phyloP scores from a whole-genome alignment of 2,329 filamentous ascomycete genomes.

The Neopestalotiopsis sp. region DNA sequence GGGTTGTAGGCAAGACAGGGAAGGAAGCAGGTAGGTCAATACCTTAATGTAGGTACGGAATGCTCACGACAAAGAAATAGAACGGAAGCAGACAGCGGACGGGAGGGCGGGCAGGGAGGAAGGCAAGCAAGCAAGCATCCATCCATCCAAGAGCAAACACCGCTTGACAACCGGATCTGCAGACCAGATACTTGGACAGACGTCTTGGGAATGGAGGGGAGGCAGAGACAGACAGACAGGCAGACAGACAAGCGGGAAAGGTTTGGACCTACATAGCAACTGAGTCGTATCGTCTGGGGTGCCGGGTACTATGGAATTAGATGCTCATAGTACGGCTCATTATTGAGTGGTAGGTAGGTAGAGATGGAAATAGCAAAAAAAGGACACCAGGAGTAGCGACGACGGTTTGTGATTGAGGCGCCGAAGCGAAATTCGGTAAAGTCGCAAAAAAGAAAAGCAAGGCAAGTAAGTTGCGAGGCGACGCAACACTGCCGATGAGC shows the following conservation, averaged over 20 bases:
- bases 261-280: constrained; percentile 6
- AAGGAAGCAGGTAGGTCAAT: background rate
- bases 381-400: background rate
- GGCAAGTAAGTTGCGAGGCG: constrained; percentile 4
- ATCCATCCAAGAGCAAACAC: background rate
- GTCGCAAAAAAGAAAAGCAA: constrained; percentile 2
- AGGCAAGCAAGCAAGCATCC: constrained; percentile 1
- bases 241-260: background rate
- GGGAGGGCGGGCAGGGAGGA: background rate
- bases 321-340: background rate
- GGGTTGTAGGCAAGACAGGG: background rate
- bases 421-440: background rate
- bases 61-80: background rate
- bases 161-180: background rate
- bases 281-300: background rate
- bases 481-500: background rate
- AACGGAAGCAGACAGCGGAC: constrained; percentile 12
- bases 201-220: too few species aligned
- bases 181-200: background rate
- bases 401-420: background rate
- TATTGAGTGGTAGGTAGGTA: background rate
- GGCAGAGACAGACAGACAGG: background rate
- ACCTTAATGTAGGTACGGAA: background rate
- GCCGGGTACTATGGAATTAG: background rate
- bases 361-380: constrained; percentile 1